Conservation (phyloP, 805 yeast genomes). For the Saccharomyces jurei region DNA sequence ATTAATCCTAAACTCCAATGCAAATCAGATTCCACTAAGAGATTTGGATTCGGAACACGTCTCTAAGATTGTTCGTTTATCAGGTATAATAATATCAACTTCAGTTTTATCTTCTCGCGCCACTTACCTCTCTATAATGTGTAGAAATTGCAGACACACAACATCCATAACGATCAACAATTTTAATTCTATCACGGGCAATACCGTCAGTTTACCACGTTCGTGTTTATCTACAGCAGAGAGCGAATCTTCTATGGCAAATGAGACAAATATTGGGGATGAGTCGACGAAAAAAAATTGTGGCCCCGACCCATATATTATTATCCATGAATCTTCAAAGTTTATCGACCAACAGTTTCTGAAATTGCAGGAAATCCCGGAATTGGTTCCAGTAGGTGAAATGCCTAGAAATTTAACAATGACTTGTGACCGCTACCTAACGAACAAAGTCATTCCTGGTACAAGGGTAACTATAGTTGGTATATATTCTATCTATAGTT, state of each 20-base stretch:
- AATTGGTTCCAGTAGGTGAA: constrained; percentile 97
- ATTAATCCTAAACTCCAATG: constrained; percentile 63
- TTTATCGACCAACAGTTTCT: constrained; percentile 92
- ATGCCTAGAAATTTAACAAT: constrained; percentile 90
- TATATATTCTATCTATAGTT: constrained; percentile 82
- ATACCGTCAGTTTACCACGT: constrained; percentile 26
- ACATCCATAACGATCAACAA: constrained; percentile 42
- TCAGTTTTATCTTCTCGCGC: constrained; percentile 86
- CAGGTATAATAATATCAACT: constrained; percentile 89
- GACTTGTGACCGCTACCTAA: constrained; percentile 81
- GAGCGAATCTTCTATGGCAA: constrained; percentile 1
- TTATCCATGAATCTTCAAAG: constrained; percentile 87
- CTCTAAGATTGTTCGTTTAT: constrained; percentile 78
- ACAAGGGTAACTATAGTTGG: constrained; percentile 89
- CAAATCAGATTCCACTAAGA: constrained; percentile 66
- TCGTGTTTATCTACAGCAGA: constrained; percentile 24
- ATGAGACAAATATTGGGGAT: constrained; percentile 5
- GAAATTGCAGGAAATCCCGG: constrained; percentile 95
- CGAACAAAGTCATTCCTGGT: constrained; percentile 91
- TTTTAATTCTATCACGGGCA: constrained; percentile 29
- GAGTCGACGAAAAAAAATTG: constrained; percentile 36
- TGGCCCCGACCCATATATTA: constrained; percentile 86
- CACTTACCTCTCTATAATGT: constrained; percentile 71
- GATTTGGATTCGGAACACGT: constrained; percentile 81
- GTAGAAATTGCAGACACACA: constrained; percentile 81